Evolutionary conservation across 192 early-diverging fungal species (phyloP).

Genomic region (Backusella australiensis): DNA sequence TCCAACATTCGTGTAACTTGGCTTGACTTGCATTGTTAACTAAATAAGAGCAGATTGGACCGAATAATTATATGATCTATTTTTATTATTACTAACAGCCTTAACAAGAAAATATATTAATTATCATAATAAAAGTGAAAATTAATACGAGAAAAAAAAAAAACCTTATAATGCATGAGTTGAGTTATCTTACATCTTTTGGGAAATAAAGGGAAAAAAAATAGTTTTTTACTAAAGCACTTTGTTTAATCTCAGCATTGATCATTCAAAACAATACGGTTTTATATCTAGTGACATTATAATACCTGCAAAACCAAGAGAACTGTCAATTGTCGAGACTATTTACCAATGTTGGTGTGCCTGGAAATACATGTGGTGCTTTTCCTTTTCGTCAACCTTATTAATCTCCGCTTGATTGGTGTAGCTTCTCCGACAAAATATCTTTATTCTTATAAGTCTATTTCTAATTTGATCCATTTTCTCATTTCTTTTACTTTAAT

Average conservation of each 20-base stretch:
- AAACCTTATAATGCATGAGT: neutral
- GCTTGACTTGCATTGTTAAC: conserved; percentile 2
- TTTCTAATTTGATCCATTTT: neutral
- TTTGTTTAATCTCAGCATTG: neutral
- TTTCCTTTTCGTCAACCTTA: conserved; percentile 7
- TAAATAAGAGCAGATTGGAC: neutral
- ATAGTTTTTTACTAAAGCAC: neutral
- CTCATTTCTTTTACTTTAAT: conserved; percentile 2
- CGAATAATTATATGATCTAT: neutral
- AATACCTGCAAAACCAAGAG: neutral
- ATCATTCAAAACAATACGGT: neutral
- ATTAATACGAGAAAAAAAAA: neutral
- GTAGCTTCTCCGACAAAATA: neutral
- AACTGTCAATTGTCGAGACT: conserved; percentile 7
- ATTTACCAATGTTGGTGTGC: neutral
- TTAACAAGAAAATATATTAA: neutral
- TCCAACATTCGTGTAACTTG: neutral
- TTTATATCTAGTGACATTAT: neutral
- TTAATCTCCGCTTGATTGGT: neutral
- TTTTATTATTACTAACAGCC: neutral
- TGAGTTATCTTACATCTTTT: neutral
- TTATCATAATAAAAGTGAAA: neutral
- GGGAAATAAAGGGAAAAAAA: neutral
- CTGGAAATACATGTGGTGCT: conserved; percentile 13
- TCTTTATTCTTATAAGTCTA: conserved; percentile 9